These are phyloP conservation scores for Laburnicola sp. DNA, from an alignment of 2,329 filamentous ascomycete species.

Conservation along the genomic window DNA sequence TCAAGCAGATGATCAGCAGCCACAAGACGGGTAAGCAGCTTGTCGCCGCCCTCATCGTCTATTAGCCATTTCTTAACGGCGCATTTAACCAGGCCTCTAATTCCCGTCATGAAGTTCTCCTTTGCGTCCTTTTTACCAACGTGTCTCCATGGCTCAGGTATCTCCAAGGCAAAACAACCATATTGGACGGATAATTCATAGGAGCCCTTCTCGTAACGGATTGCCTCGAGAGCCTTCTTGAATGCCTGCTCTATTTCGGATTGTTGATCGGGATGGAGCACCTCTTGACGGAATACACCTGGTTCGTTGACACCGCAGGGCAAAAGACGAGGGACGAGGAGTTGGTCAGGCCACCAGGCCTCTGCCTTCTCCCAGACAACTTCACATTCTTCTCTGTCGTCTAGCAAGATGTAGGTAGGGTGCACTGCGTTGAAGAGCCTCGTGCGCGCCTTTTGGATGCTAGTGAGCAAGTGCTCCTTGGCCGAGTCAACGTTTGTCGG, in stretches of 20 bases:
- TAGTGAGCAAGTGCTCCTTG: conserved; percentile 22
- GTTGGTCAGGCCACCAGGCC: conserved; percentile 35
- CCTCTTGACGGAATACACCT: conserved; percentile 26
- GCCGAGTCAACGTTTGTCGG: conserved; percentile 22
- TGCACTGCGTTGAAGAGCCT: conserved; percentile 15
- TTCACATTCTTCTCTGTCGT: conserved; percentile 28
- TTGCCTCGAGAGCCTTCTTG: conserved; percentile 23
- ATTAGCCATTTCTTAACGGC: conserved; percentile 30
- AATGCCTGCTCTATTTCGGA: conserved; percentile 23
- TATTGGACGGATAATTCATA: conserved; percentile 36
- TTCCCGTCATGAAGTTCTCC: conserved; percentile 18
- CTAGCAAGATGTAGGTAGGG: conserved; percentile 28
- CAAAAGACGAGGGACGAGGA: conserved; percentile 27
- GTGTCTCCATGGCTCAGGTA: not conserved
- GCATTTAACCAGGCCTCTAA: conserved; percentile 16
- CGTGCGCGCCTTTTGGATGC: conserved; percentile 25
- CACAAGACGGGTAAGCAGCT: conserved; percentile 29
- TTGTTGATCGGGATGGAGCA: conserved; percentile 16
- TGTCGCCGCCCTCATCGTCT: conserved; percentile 19
- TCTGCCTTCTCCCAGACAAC: conserved; percentile 23
- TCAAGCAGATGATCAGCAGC: conserved; percentile 24
- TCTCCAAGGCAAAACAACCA: conserved; percentile 24
- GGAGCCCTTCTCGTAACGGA: conserved; percentile 26
- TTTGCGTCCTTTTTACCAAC: conserved; percentile 15
- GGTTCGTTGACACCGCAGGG: conserved; percentile 19